These are phyloP conservation scores for Annulohypoxylon bovei DNA, from an alignment of 495 filamentous ascomycete genomes.

Conservation along the genomic window DNA sequence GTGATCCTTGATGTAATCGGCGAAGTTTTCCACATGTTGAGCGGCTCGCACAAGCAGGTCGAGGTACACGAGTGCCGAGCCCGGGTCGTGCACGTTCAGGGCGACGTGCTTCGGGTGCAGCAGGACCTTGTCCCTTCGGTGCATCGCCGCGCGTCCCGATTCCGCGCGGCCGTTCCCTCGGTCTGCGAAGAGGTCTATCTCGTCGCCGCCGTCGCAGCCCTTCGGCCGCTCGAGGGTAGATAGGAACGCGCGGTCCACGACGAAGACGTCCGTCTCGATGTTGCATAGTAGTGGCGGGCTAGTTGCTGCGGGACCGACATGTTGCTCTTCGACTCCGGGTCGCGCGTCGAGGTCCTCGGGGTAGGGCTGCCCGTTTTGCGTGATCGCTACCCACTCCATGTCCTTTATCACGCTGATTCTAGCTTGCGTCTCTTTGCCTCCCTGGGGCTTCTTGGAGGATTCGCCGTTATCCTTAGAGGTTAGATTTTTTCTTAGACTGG, in stretches of 20 bases:
- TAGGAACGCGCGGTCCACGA: not conserved
- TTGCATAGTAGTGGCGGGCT: not conserved
- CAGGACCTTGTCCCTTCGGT: not conserved
- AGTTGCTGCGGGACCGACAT: not conserved
- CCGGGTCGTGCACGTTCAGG: not conserved
- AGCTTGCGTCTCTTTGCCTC: not conserved
- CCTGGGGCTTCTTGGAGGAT: not conserved
- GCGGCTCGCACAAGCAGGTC: not conserved
- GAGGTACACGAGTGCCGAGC: not conserved
- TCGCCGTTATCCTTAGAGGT: not conserved
- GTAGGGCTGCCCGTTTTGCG: not conserved
- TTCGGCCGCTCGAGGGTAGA: not conserved
- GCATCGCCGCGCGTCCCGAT: not conserved
- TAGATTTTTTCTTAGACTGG: not conserved
- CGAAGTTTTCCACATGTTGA: not conserved
- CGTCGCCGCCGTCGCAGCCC: not conserved
- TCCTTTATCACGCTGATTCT: not conserved
- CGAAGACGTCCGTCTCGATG: not conserved
- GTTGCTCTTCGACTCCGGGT: not conserved
- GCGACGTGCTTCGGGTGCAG: not conserved
- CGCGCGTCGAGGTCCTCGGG: not conserved
- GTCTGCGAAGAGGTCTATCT: not conserved
- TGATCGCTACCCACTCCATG: not conserved
- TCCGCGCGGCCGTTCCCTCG: not conserved
- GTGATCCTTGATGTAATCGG: not conserved